phyloP scores from a whole-genome alignment of 2,329 filamentous ascomycete species.

The Nigrospora osmanthi region DNA sequence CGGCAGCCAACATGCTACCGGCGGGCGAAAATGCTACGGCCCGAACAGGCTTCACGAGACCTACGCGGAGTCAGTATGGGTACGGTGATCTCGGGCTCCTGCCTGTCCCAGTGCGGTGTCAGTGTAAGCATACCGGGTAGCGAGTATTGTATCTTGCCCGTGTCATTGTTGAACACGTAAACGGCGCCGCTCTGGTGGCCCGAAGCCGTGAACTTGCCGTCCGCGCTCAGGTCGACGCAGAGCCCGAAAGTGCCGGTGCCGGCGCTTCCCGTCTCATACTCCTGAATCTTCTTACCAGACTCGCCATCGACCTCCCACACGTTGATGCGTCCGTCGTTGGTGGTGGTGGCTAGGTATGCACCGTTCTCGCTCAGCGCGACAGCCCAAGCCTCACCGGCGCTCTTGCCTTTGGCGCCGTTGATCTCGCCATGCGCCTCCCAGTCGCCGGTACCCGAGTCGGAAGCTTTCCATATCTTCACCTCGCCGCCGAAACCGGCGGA shows the following conservation, averaged over 20 bases:
- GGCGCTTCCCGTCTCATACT: conserved; percentile 71
- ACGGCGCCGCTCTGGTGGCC: conserved; percentile 89
- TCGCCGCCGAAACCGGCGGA: conserved; percentile 87
- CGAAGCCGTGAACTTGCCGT: conserved; percentile 81
- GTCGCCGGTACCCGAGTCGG: conserved; percentile 50
- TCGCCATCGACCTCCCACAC: conserved; percentile 67
- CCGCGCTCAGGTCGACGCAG: conserved; percentile 70
- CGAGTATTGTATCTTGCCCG: conserved; percentile 76
- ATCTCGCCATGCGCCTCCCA: conserved; percentile 43
- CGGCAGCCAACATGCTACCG: conserved; percentile 77
- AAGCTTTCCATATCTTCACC: conserved; percentile 70
- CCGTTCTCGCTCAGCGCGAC: conserved; percentile 80
- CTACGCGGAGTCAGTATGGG: conserved; percentile 29
- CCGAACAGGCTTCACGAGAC: conserved; percentile 80
- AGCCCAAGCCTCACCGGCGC: conserved; percentile 73
- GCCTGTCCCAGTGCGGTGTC: background rate
- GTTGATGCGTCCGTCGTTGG: conserved; percentile 79
- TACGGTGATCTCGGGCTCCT: background rate
- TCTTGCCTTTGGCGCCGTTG: conserved; percentile 17
- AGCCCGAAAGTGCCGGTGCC: conserved; percentile 82
- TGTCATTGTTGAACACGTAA: conserved; percentile 93
- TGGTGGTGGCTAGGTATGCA: conserved; percentile 76
- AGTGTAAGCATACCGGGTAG: conserved; percentile 57
- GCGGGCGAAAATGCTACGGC: conserved; percentile 82
- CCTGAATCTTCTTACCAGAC: conserved; percentile 57